Percentiles rank a stretch among this genome's conserved stretches.
Conservation (phyloP, 2,329 filamentous ascomycete species). For the Fusarium sp. region DNA sequence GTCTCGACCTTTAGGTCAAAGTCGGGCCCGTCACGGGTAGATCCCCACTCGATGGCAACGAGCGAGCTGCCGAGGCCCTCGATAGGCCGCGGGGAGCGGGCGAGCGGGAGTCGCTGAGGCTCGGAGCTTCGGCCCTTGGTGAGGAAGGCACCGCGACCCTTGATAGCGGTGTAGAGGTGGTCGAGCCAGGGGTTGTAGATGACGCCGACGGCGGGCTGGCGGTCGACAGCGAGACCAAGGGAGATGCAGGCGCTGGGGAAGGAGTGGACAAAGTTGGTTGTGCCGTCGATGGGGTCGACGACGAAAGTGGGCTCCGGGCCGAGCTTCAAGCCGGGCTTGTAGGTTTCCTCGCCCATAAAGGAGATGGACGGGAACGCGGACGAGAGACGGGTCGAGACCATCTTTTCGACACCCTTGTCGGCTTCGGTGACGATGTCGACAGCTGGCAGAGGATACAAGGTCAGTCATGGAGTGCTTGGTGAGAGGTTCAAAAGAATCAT, state of each 20-base stretch:
- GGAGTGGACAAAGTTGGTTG: constrained; percentile 85
- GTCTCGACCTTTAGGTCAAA: constrained; percentile 79
- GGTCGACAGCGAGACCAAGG: constrained; percentile 78
- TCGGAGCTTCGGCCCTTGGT: constrained; percentile 61
- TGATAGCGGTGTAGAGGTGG: constrained; percentile 78
- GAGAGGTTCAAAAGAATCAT: not conserved
- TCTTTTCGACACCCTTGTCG: constrained; percentile 76
- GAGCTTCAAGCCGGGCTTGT: constrained; percentile 75
- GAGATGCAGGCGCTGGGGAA: constrained; percentile 84
- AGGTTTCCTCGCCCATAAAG: constrained; percentile 86
- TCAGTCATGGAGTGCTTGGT: constrained; percentile 16
- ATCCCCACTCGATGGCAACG: constrained; percentile 82
- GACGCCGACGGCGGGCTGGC: constrained; percentile 77
- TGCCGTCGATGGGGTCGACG: constrained; percentile 86
- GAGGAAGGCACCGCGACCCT: constrained; percentile 76
- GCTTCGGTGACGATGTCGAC: constrained; percentile 79
- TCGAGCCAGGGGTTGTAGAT: constrained; percentile 86
- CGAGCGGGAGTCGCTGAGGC: constrained; percentile 59
- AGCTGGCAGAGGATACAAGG: constrained; percentile 58
- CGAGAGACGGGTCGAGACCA: constrained; percentile 70
- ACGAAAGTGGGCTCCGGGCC: constrained; percentile 82
- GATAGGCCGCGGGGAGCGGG: constrained; percentile 68
- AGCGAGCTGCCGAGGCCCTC: constrained; percentile 74
- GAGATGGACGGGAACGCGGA: constrained; percentile 69
- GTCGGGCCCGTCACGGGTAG: constrained; percentile 77